Evolutionary conservation across 2,329 filamentous ascomycete genomes (phyloP), one percentile per base, ranked within the genome.

Genomic region (Ascochyta lentis): DNA sequence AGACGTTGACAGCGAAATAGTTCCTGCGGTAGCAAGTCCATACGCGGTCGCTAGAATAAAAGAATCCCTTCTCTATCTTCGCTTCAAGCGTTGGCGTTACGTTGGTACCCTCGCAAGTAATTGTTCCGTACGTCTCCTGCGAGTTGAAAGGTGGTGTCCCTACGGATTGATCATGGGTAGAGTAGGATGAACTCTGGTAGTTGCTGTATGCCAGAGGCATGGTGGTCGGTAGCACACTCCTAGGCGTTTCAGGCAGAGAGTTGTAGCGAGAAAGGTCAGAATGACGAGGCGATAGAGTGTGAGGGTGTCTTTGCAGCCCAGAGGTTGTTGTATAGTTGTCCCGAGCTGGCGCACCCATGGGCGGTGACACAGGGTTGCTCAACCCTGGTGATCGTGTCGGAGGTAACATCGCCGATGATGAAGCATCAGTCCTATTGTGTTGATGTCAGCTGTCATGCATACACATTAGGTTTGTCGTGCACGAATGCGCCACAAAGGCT

Each of bases 21-120:
- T 96, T 96, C 39, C 93, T 84, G 31, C 92, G 84, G 72, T 96
- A 96, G 77, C 92, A 96, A 0, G 92, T 96, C 92, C 92, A 96
- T 66, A 93, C 91, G 16, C 85, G 83, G 51, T 96, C 92, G 3
- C 84, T 84, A 33, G 79, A 79, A 45, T 87, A 80, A 72, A 96
- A 96, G 77, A 96, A 96, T 0, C 92, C 92, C 67, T 96, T 96
- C 73, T 96, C 91, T 56, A 96, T 92, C 66, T 86, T 89, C 33
- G 90, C 91, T 27, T 88, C 83, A 60, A 96, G 90, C 13, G 90
- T 88, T 19, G 90, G 83, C 60, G 87, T 88, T 62, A 95, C 82
- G 1, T 81, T 78, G 2, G 77, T 69, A 2, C 80, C 79, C 43
- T 90, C 79, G 65, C 88, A 89, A 53, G 83, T 81, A 51, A 92